Evolutionary conservation across 2,329 filamentous ascomycete species (phyloP), one percentile per base, ranked within the genome.

Genomic region (Calonectria ilicicola): DNA sequence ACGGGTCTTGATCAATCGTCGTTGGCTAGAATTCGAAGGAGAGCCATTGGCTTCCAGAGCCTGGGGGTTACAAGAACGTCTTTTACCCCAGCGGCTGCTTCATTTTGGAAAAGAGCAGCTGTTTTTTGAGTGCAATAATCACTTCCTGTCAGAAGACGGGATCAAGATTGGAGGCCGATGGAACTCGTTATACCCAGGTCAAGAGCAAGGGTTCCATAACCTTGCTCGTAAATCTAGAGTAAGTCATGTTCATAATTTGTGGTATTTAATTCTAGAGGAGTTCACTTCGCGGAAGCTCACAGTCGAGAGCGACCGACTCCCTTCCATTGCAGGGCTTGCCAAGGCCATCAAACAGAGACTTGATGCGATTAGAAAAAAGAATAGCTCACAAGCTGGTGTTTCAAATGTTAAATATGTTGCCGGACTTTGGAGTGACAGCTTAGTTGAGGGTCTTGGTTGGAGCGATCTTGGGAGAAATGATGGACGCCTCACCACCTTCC

Each of bases 51-150:
- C 49, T 1, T 38, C 7, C 4, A 53, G 74, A 42, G 74, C 69
- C 4, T 75, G 74, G 74, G 72, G 64, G 0, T 26, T 42, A 2
- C 74, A 75, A 27, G 74, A 74, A 10, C 69, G 72, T 0, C 69
- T 74, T 17, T 63, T 75, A 19, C 63, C 72, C 15, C 23, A 40
- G 35, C 47, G 72, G 5, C 8, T 70, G 0, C 21, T 75, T 0
- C 72, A 75, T 2, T 75, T 74, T 21, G 69, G 35, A 0, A 74
- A 15, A 1, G 64, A 68, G 0, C 69, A 75, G 19, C 46, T 75
- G 2, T 72, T 68, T 3, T 74, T 70, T 7, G 72, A 75, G 19
- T 75, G 69, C 8, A 75, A 75, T 17, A 32, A 10, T 2, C 69
- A 74, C 14, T 53, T 74, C 0, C 3, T 72, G 3, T 70, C 74